Evolutionary conservation across 257 asterid genomes (phyloP).

Genomic region (Penstemon newberryi): DNA sequence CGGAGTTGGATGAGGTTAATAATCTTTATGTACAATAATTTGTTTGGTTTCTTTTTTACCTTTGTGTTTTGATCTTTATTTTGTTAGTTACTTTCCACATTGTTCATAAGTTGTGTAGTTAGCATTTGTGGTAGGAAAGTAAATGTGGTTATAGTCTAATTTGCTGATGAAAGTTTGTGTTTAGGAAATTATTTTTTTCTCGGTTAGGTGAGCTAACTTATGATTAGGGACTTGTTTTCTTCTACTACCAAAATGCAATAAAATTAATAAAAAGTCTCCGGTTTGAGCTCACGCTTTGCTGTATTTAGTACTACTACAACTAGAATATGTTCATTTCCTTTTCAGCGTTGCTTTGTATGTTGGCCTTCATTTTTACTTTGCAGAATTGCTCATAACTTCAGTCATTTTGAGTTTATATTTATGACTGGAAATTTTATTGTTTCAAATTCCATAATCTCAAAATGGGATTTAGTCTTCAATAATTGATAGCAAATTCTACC

Average conservation of each 20-base stretch:
- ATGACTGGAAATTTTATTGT: not conserved
- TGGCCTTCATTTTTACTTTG: not conserved
- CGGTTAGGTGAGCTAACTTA: conserved; percentile 43
- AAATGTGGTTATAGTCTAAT: conserved; percentile 34
- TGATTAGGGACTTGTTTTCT: conserved; percentile 27
- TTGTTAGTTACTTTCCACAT: conserved; percentile 31
- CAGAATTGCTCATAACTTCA: not conserved
- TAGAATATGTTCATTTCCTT: not conserved
- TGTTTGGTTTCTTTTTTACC: conserved; percentile 13
- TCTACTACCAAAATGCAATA: conserved; percentile 28
- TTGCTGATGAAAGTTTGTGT: conserved; percentile 30
- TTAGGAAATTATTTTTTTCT: conserved; percentile 18
- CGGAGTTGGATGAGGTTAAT: conserved; percentile 10
- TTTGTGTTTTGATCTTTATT: conserved; percentile 19
- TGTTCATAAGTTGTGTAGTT: conserved; percentile 45
- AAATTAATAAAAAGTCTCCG: conserved; percentile 21
- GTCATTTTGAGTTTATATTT: not conserved
- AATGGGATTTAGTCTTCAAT: conserved; percentile 20
- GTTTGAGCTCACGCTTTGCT: conserved; percentile 22
- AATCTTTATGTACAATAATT: conserved; percentile 40
- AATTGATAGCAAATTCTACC: conserved; percentile 20
- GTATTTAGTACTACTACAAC: conserved; percentile 1
- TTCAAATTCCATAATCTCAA: conserved; percentile 3
- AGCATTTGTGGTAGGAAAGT: conserved; percentile 32
- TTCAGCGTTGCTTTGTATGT: conserved; percentile 4